Evolutionary conservation across 2,329 filamentous ascomycete species (phyloP).

Genomic region (Niveomyces coronatus): DNA sequence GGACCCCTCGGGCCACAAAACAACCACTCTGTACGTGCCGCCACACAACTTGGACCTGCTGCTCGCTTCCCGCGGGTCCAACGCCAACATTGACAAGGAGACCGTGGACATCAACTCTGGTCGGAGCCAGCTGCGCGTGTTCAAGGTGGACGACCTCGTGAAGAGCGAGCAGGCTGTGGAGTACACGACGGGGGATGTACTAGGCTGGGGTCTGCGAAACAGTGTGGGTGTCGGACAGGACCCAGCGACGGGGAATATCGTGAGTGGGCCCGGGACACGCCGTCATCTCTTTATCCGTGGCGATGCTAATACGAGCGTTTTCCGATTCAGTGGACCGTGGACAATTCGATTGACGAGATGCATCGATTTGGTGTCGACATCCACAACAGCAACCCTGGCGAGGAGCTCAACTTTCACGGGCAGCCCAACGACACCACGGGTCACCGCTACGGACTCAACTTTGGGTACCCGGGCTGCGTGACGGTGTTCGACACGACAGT

Average conservation of each 20-base stretch:
- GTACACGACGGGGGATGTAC: slow-evolving; percentile 33
- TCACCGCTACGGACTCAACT: slow-evolving; percentile 34
- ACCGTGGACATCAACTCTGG: slow-evolving; percentile 40
- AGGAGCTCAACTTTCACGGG: slow-evolving; percentile 63
- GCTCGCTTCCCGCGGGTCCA: slow-evolving; percentile 51
- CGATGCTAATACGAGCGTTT: no score
- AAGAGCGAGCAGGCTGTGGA: slow-evolving; percentile 16
- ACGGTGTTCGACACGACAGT: slow-evolving; percentile 39
- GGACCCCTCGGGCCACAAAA: slow-evolving; percentile 46
- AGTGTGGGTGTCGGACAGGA: slow-evolving; percentile 57
- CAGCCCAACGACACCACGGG: slow-evolving; percentile 28
- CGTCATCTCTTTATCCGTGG: no score
- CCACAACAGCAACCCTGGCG: slow-evolving; percentile 57
- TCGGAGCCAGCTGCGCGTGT: slow-evolving; percentile 50
- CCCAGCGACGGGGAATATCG: slow-evolving; percentile 33
- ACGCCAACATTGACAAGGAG: slow-evolving; percentile 43
- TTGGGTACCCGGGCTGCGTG: slow-evolving; percentile 55
- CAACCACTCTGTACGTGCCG: slow-evolving; percentile 52
- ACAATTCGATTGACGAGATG: slow-evolving; percentile 58
- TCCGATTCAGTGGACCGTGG: slow-evolving; percentile 38
- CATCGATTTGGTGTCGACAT: slow-evolving; percentile 43
- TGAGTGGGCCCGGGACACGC: no score
- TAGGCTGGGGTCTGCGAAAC: slow-evolving; percentile 62
- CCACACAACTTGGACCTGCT: slow-evolving; percentile 39
- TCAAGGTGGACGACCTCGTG: slow-evolving; percentile 22